Conservation (phyloP, 129 eudicot species). For the Artemisia annua region DNA sequence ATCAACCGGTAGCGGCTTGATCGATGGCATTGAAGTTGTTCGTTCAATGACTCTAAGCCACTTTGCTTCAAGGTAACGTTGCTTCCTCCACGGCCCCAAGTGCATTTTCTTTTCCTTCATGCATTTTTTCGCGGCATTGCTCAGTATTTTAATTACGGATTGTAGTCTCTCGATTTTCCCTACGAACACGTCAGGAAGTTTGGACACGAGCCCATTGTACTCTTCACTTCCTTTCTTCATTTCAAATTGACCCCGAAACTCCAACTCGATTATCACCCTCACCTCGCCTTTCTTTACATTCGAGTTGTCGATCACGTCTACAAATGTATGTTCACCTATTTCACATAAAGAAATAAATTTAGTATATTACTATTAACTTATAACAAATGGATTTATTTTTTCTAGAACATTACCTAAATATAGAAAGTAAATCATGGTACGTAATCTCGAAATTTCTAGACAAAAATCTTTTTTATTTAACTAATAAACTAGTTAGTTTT, state of each 20-base stretch:
- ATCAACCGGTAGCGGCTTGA: conserved; percentile 24
- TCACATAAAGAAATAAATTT: neutral
- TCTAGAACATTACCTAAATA: too few relatives aligned
- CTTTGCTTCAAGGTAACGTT: conserved; percentile 79
- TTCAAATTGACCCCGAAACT: conserved; percentile 71
- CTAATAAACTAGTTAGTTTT: too few relatives aligned
- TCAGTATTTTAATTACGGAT: conserved; percentile 49
- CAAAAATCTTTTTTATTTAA: neutral
- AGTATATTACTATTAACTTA: neutral
- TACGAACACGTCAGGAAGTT: conserved; percentile 65
- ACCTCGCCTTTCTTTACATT: conserved; percentile 58
- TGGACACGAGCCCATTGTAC: conserved; percentile 52
- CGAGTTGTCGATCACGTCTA: conserved; percentile 64
- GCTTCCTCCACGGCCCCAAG: conserved; percentile 91
- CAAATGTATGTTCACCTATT: conserved; percentile 76
- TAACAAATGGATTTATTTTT: neutral
- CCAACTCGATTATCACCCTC: conserved; percentile 68
- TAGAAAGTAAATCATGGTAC: neutral
- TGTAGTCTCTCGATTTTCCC: conserved; percentile 71
- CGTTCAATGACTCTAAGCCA: conserved; percentile 70
- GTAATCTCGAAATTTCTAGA: neutral
- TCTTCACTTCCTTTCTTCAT: conserved; percentile 85
- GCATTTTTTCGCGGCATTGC: conserved; percentile 77
- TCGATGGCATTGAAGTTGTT: conserved; percentile 13
- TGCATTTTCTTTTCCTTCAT: conserved; percentile 94